These are phyloP conservation scores for Paramarasmius palmivorus DNA, from an alignment of 1,284 basidiomycete species.

Conservation along the genomic window DNA sequence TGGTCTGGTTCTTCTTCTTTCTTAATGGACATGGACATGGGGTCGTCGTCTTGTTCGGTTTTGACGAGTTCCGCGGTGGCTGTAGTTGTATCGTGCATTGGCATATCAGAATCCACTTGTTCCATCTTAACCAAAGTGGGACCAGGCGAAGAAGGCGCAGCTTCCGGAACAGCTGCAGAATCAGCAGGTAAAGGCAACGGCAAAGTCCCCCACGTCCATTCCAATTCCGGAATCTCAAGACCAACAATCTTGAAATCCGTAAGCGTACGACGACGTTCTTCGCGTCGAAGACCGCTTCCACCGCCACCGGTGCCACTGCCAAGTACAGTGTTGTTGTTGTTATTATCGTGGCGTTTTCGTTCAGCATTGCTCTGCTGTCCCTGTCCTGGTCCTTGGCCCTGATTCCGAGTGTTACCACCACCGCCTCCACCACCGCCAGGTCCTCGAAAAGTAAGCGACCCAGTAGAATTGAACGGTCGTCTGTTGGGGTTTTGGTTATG, in stretches of 20 bases:
- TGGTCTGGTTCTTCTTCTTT: no score
- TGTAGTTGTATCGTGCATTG: no score
- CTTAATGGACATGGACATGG: no score
- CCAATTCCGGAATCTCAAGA: conserved; percentile 73
- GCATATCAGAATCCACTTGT: conserved; percentile 9
- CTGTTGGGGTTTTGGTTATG: no score
- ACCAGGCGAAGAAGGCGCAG: conserved; percentile 25
- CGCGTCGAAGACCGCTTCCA: conserved; percentile 48
- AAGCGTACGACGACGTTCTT: conserved; percentile 82
- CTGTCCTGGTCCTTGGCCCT: no score
- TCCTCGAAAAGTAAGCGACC: no score
- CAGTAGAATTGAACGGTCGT: no score
- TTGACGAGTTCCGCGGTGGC: no score
- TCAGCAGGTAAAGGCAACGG: conserved; percentile 26
- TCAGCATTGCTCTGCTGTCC: no score
- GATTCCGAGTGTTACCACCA: conserved; percentile 29
- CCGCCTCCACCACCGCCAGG: conserved; percentile 12
- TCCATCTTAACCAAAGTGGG: conserved; percentile 40
- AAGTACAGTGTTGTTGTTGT: no score
- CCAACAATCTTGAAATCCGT: conserved; percentile 96
- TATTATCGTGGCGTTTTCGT: no score
- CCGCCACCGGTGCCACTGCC: conserved; percentile 23
- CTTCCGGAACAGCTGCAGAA: conserved; percentile 33
- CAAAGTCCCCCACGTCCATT: conserved; percentile 72
- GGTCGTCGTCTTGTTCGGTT: no score